phyloP scores from a whole-genome alignment of 176 grass and related monocot species.

The Secale cereale region DNA sequence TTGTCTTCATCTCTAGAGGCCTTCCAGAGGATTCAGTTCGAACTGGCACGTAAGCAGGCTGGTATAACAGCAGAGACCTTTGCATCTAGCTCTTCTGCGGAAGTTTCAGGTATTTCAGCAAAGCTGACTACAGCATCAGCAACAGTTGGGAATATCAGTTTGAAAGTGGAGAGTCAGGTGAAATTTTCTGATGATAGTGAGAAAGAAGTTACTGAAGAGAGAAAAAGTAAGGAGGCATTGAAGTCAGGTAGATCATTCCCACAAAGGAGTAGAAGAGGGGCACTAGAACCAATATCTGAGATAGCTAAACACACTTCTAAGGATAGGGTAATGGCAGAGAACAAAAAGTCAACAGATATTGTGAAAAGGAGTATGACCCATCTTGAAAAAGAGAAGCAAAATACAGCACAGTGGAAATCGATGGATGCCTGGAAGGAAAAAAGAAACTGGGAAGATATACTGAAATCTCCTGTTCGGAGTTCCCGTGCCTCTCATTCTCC shows the following conservation, averaged over 20 bases:
- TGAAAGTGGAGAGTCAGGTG: conserved; percentile 64
- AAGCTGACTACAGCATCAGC: conserved; percentile 45
- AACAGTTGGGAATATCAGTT: conserved; percentile 56
- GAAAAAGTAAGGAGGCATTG: conserved; percentile 42
- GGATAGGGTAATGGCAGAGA: conserved; percentile 59
- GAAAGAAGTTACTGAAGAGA: conserved; percentile 45
- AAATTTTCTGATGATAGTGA: conserved; percentile 37
- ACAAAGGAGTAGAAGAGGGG: conserved; percentile 66
- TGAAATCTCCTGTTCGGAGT: conserved; percentile 79
- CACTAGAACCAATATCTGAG: conserved; percentile 75
- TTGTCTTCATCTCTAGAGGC: conserved; percentile 98
- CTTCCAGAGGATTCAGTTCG: conserved; percentile 90
- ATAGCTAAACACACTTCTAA: conserved; percentile 56
- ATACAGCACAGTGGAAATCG: conserved; percentile 62
- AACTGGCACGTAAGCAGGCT: conserved; percentile 69
- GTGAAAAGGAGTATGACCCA: conserved; percentile 35
- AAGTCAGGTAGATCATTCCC: conserved; percentile 39
- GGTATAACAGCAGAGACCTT: conserved; percentile 48
- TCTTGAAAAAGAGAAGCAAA: conserved; percentile 71
- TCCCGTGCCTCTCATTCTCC: conserved; percentile 79
- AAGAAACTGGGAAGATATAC: conserved; percentile 98
- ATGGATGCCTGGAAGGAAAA: conserved; percentile 99
- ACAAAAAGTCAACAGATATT: conserved; percentile 54
- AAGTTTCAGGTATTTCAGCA: conserved; percentile 31
- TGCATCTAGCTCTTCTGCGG: conserved; percentile 45